Percentiles rank a stretch among this genome's conserved stretches.
These are phyloP conservation scores for Rhizophora apiculata DNA, from an alignment of 345 rosid species.

Conservation along the genomic window DNA sequence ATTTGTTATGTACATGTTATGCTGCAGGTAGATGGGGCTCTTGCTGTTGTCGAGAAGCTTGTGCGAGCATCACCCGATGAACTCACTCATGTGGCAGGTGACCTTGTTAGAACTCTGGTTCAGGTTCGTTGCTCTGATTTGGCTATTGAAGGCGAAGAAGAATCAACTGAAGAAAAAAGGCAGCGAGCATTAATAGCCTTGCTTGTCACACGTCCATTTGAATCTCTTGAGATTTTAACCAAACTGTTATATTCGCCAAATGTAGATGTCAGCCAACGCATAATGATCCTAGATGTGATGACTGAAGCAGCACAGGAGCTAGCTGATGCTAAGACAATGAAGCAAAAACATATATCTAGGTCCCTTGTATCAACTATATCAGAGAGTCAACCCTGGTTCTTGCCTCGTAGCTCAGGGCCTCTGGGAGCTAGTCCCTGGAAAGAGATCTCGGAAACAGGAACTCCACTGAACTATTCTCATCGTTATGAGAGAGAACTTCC, in stretches of 20 bases:
- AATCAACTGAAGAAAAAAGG: conserved; percentile 90
- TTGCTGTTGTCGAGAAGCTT: conserved; percentile 81
- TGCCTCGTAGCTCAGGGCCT: conserved; percentile 72
- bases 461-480: conserved; percentile 63
- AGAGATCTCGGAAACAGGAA: conserved; percentile 62
- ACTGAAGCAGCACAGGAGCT: conserved; percentile 92
- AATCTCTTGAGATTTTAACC: conserved; percentile 66
- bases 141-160: conserved; percentile 94
- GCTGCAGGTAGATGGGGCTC: conserved; percentile 83
- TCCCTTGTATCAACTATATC: conserved; percentile 64
- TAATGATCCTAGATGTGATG: conserved; percentile 96
- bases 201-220: conserved; percentile 69
- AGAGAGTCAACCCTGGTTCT: conserved; percentile 86
- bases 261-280: conserved; percentile 86
- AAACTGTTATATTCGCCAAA: conserved; percentile 72
- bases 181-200: conserved; percentile 81
- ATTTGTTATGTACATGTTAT: not conserved
- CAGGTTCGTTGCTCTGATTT: conserved; percentile 91
- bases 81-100: conserved; percentile 68
- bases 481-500: conserved; percentile 90
- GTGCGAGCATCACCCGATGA: conserved; percentile 95
- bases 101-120: conserved; percentile 70
- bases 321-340: conserved; percentile 55
- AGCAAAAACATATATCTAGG: conserved; percentile 45
- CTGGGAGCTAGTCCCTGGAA: conserved; percentile 69